Evolutionary conservation across 2,329 filamentous ascomycete genomes (phyloP), one percentile per base, ranked within the genome.

Genomic region (Penicillium digitatum): DNA sequence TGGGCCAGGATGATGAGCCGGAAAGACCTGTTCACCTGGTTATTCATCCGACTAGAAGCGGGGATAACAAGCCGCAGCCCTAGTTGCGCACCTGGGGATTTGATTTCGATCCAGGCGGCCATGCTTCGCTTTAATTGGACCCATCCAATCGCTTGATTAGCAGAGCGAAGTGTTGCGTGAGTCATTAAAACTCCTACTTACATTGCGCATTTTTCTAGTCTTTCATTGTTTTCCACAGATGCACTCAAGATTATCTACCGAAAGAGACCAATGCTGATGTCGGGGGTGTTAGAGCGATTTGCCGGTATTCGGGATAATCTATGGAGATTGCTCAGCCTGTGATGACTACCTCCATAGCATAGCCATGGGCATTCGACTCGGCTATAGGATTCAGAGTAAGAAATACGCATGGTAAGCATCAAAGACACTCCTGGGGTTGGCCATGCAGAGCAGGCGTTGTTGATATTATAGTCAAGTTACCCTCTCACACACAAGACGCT

Each of bases 1-100:
- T 60, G 4, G 63, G 62, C 1, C 48, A 60, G 37, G 35, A 46
- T 14, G 64, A 66, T 49, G 71, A 73, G 42, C 71, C 71, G 2
- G 69, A 65, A 11, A 62, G 71, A 48, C 70, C 70, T 24, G 69
- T 73, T 11, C 66, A 66, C 20, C 44, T 72, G 46, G 42, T 71
- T n/a, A 34, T 49, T 37, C 56, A 61, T 39, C 62, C 59, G 35
- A 34, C 22, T 5, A 14, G 10, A 18, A 22, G 27, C 2, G 45
- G n/a, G 29, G 29, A 50, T 6, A 10, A 20, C 10, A 44, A 50
- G 10, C 18, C n/a, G 1, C 22, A 42, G 35, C 6, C 16, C n/a
- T 48, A 29, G 12, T 22, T 48, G 14, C 18, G 14, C 18, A 24
- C 20, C 7, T 34, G 9, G 14, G 12, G 20, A 45, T 32, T 11